phyloP scores from a whole-genome alignment of 306 rosid genomes.

The Biancaea sappan region DNA sequence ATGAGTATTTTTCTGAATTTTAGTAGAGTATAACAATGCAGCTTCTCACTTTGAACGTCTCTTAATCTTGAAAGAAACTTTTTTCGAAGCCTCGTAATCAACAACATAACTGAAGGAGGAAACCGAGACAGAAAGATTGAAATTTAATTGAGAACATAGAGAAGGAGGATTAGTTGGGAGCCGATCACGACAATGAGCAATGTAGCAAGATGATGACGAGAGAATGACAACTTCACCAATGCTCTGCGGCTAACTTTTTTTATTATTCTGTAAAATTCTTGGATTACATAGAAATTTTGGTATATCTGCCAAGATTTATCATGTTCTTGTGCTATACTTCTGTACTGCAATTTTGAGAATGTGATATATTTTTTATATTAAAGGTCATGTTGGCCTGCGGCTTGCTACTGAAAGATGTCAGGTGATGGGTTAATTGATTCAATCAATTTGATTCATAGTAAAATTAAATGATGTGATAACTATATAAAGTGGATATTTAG shows the following conservation, averaged over 20 bases:
- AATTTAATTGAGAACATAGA: constrained; percentile 13
- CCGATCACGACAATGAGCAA: background rate
- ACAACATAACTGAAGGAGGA: background rate
- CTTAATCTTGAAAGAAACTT: constrained; percentile 41
- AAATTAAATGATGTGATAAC: background rate
- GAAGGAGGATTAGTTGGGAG: background rate
- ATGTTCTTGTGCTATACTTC: no score
- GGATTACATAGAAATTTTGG: constrained; percentile 15
- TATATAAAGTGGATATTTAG: no score
- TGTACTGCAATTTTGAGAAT: no score
- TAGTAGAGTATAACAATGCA: constrained; percentile 2
- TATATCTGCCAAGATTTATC: no score
- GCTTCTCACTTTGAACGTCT: constrained; percentile 32
- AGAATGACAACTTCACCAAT: background rate
- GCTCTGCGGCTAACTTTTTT: background rate
- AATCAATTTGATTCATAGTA: background rate
- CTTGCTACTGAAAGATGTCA: background rate
- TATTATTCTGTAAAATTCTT: constrained; percentile 1
- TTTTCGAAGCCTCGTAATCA: constrained; percentile 26
- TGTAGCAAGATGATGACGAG: constrained; percentile 20
- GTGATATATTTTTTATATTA: no score
- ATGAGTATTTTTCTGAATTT: background rate
- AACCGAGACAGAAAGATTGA: background rate
- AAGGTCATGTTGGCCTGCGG: background rate
- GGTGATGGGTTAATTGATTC: background rate